Evolutionary conservation across 2,329 filamentous ascomycete species (phyloP).

Genomic region (Fusarium sp.): DNA sequence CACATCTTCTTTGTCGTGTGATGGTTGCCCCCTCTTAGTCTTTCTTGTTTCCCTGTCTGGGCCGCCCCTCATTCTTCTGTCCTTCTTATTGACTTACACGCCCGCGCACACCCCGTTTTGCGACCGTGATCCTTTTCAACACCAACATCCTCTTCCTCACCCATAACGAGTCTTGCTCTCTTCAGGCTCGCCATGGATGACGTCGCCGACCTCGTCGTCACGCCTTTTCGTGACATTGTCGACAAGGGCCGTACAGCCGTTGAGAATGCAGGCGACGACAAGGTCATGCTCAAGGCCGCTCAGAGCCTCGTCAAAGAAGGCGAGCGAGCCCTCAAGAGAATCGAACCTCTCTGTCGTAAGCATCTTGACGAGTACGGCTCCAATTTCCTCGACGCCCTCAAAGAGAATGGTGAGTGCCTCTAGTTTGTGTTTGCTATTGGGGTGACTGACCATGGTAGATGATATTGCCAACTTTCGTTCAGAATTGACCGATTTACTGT

Average conservation of each 20-base stretch:
- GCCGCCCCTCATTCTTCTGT: slow-evolving; percentile 18
- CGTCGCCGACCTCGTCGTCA: slow-evolving; percentile 58
- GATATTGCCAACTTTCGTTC: slow-evolving; percentile 62
- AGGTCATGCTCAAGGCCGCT: slow-evolving; percentile 63
- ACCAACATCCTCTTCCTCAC: not conserved
- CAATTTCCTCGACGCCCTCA: slow-evolving; percentile 63
- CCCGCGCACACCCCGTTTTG: slow-evolving; percentile 26
- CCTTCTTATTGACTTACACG: slow-evolving; percentile 46
- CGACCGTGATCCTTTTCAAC: slow-evolving; percentile 11
- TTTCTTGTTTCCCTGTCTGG: slow-evolving; percentile 12
- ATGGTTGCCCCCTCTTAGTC: slow-evolving; percentile 26
- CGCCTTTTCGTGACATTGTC: slow-evolving; percentile 64
- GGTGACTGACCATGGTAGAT: slow-evolving; percentile 49
- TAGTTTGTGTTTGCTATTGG: not conserved
- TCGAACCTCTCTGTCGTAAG: slow-evolving; percentile 64
- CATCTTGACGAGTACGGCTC: slow-evolving; percentile 61
- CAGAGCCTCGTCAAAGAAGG: slow-evolving; percentile 61
- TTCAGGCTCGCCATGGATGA: slow-evolving; percentile 51
- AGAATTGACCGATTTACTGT: slow-evolving; percentile 62
- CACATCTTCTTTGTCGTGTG: slow-evolving; percentile 30
- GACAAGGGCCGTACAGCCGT: slow-evolving; percentile 62
- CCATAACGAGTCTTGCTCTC: slow-evolving; percentile 1
- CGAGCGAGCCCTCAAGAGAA: slow-evolving; percentile 60
- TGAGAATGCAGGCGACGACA: slow-evolving; percentile 58
- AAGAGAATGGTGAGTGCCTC: slow-evolving; percentile 61